Percentiles rank a stretch among this genome's conserved stretches.
These are phyloP conservation scores for Hysterium pulicare DNA, from an alignment of 2,329 filamentous ascomycete genomes.

Conservation along the genomic window DNA sequence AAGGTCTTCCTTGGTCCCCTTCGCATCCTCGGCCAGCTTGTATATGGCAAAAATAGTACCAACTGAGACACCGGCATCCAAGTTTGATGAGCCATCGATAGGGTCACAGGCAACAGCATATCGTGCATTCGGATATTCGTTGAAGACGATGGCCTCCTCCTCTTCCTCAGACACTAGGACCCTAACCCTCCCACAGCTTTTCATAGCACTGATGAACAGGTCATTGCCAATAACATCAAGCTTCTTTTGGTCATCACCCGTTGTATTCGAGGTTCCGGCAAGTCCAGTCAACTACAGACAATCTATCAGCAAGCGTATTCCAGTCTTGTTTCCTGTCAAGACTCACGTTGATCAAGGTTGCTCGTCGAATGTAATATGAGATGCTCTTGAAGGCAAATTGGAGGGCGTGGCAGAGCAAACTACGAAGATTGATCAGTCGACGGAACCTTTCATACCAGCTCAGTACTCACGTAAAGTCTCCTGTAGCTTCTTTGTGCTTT, in stretches of 20 bases:
- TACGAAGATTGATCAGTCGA: conserved; percentile 37
- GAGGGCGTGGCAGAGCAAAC: conserved; percentile 91
- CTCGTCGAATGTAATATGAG: conserved; percentile 97
- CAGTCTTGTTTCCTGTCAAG: not conserved
- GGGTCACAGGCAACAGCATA: conserved; percentile 97
- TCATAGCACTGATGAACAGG: conserved; percentile 94
- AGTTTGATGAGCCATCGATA: conserved; percentile 95
- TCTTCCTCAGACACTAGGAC: conserved; percentile 97
- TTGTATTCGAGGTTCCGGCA: conserved; percentile 90
- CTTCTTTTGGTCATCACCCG: conserved; percentile 99
- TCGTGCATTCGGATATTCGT: conserved; percentile 67
- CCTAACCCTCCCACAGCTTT: conserved; percentile 83
- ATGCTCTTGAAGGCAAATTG: conserved; percentile 99
- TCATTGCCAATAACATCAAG: conserved; percentile 99
- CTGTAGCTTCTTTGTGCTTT: conserved; percentile 91
- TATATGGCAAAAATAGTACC: conserved; percentile 96
- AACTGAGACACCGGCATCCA: conserved; percentile 95
- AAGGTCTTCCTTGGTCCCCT: conserved; percentile 77
- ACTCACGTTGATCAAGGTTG: conserved; percentile 77
- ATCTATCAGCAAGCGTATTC: conserved; percentile 13
- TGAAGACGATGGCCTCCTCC: conserved; percentile 85
- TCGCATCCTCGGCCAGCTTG: conserved; percentile 75
- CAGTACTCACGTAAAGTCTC: conserved; percentile 86
- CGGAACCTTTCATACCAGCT: conserved; percentile 2
- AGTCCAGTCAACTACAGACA: conserved; percentile 69